phyloP scores from a whole-genome alignment of 2,329 filamentous ascomycete species.

The Xylariaceae sp. region DNA sequence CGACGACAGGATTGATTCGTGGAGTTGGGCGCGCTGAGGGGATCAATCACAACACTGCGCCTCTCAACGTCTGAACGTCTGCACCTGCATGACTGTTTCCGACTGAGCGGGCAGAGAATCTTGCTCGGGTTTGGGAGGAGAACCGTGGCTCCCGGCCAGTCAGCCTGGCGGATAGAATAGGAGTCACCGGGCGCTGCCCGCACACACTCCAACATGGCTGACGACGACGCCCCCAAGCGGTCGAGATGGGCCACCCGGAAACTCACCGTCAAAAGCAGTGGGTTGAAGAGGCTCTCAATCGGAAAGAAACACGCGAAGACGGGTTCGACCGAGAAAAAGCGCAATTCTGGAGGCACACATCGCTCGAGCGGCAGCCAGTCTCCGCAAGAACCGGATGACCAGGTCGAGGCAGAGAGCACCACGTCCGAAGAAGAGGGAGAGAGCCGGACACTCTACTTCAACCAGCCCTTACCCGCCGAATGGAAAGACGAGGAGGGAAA shows the following conservation, averaged over 20 bases:
- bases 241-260: slow-evolving; percentile 96
- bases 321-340: slow-evolving; percentile 62
- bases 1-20: too few species aligned
- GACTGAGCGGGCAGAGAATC: not conserved
- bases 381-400: slow-evolving; percentile 26
- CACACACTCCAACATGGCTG: slow-evolving; percentile 29
- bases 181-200: slow-evolving; percentile 37
- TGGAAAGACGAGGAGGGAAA: slow-evolving; percentile 75
- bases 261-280: slow-evolving; percentile 65
- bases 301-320: slow-evolving; percentile 53
- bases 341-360: slow-evolving; percentile 30
- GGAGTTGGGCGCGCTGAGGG: too few species aligned
- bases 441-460: slow-evolving; percentile 70
- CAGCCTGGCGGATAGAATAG: slow-evolving; percentile 33
- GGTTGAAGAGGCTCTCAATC: slow-evolving; percentile 74
- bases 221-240: slow-evolving; percentile 55
- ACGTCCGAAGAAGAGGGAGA: slow-evolving; percentile 31
- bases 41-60: too few species aligned
- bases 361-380: slow-evolving; percentile 23
- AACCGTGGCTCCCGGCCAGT: slow-evolving; percentile 23
- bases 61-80: not conserved
- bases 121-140: slow-evolving; percentile 2
- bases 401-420: slow-evolving; percentile 28
- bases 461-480: slow-evolving; percentile 66
- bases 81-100: not conserved